Evolutionary conservation across 1,139 yeast species (phyloP).

Genomic region (Saccharomyces hybrid): DNA sequence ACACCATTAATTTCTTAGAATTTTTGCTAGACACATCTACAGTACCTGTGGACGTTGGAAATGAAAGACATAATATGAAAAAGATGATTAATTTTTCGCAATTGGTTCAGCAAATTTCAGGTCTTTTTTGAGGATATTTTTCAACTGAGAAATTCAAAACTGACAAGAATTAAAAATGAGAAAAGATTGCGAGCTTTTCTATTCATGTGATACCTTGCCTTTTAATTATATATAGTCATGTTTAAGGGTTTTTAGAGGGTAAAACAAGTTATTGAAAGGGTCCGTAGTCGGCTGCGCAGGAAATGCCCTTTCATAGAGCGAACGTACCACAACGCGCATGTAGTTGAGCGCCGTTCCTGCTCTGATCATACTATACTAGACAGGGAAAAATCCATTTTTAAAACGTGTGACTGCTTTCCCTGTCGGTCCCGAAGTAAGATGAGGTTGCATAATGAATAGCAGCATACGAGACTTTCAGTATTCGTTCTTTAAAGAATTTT

Average conservation of each 20-base stretch:
- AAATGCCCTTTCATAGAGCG: not conserved
- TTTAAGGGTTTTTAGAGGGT: not conserved
- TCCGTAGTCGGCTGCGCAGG: not conserved
- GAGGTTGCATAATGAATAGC: not conserved
- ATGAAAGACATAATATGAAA: not conserved
- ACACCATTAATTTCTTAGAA: too few species aligned
- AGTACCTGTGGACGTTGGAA: not conserved
- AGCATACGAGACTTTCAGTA: not conserved
- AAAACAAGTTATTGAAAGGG: not conserved
- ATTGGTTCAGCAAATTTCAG: not conserved
- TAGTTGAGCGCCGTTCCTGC: not conserved
- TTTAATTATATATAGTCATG: not conserved
- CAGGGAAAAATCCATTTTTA: too few species aligned
- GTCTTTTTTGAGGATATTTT: too few species aligned
- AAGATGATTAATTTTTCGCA: not conserved
- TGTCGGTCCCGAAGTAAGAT: not conserved
- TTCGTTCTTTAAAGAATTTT: not conserved
- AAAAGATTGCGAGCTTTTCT: not conserved
- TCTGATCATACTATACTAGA: not conserved
- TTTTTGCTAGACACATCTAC: not conserved
- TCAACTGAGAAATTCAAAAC: not conserved
- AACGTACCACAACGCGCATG: not conserved
- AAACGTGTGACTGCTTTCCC: not conserved
- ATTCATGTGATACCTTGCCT: not conserved
- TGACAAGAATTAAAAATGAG: not conserved